These are phyloP conservation scores for Gaertneriomyces sp. DNA, from an alignment of 192 early-diverging fungal genomes.

Conservation along the genomic window DNA sequence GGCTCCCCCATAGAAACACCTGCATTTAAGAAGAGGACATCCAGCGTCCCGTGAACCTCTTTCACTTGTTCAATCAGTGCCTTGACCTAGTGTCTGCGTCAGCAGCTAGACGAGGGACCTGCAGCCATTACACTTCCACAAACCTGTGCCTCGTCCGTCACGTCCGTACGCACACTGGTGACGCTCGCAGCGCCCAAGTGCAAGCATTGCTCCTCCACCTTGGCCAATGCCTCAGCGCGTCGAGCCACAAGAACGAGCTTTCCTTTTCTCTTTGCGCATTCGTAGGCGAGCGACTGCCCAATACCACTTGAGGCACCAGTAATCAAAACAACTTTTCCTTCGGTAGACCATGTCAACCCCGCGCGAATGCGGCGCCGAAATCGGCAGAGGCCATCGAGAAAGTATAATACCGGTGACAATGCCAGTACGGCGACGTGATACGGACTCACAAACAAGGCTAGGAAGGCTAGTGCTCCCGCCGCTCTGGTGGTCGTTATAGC, in stretches of 20 bases:
- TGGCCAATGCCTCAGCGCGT: slow-evolving; percentile 46
- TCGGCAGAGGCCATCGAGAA: background rate
- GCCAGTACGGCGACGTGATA: background rate
- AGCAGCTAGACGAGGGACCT: too few species aligned
- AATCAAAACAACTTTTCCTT: slow-evolving; percentile 47
- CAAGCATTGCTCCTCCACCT: slow-evolving; percentile 48
- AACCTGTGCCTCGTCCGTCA: slow-evolving; percentile 47
- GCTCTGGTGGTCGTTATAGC: too few species aligned
- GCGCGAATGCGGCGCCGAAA: background rate
- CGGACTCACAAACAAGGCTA: too few species aligned
- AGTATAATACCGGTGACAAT: background rate
- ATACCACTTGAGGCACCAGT: slow-evolving; percentile 80
- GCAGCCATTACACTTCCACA: too few species aligned
- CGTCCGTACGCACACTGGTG: slow-evolving; percentile 37
- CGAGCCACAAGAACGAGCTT: slow-evolving; percentile 64
- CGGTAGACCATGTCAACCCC: background rate
- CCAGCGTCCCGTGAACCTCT: slow-evolving; percentile 28
- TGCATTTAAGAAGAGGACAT: slow-evolving; percentile 73
- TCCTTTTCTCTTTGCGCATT: slow-evolving; percentile 61
- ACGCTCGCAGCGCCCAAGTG: slow-evolving; percentile 12
- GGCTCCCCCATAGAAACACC: slow-evolving; percentile 62
- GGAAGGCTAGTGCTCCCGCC: too few species aligned
- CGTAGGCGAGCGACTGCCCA: slow-evolving; percentile 59
- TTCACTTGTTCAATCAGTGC: too few species aligned
- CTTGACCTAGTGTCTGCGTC: too few species aligned